These are phyloP conservation scores for Cetradonia linearis DNA, from an alignment of 495 filamentous ascomycete genomes.

Conservation along the genomic window DNA sequence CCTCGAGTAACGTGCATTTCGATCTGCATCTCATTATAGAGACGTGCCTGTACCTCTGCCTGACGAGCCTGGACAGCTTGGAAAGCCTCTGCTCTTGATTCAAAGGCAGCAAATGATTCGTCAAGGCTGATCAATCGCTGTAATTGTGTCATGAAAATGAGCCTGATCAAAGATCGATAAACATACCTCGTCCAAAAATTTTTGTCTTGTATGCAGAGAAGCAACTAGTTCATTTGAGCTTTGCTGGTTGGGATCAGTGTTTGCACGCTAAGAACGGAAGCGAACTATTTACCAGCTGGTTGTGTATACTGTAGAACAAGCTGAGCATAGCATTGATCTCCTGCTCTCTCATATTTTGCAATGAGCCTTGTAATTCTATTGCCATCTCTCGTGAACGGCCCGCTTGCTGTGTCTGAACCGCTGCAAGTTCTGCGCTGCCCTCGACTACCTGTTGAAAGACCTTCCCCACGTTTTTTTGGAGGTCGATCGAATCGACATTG, in stretches of 20 bases:
- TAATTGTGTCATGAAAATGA: constrained; percentile 14
- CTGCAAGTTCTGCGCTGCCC: constrained; percentile 28
- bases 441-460: constrained; percentile 32
- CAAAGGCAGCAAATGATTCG: constrained; percentile 30
- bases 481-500: constrained; percentile 25
- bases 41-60: constrained; percentile 30
- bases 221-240: constrained; percentile 26
- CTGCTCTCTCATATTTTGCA: constrained; percentile 26
- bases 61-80: constrained; percentile 34
- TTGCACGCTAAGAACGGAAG: constrained; percentile 23
- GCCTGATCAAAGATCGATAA: neutral
- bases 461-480: constrained; percentile 29
- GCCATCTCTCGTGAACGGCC: constrained; percentile 15
- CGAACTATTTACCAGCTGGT: constrained; percentile 29
- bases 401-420: constrained; percentile 22
- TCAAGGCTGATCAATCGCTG: constrained; percentile 35
- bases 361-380: constrained; percentile 25
- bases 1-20: constrained; percentile 32
- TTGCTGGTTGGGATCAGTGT: constrained; percentile 28
- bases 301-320: constrained; percentile 23
- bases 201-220: constrained; percentile 19
- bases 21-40: constrained; percentile 30
- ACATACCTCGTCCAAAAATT: constrained; percentile 19
- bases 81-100: constrained; percentile 31
- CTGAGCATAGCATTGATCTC: constrained; percentile 20